Evolutionary conservation across 2,329 filamentous ascomycete genomes (phyloP).

Genomic region (Penicillium paneum): DNA sequence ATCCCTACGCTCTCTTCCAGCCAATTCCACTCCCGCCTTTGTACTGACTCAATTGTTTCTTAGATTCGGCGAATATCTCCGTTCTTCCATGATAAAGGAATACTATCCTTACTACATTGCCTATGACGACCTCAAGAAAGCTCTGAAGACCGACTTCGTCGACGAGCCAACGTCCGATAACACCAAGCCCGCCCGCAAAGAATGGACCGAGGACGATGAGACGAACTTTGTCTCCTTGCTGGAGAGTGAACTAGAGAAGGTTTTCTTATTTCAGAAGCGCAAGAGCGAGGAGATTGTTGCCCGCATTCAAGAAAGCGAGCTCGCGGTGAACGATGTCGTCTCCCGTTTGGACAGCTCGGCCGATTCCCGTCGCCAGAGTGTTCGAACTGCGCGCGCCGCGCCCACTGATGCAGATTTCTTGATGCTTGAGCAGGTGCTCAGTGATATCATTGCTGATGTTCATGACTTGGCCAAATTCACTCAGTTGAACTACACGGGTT

Average conservation of each 20-base stretch:
- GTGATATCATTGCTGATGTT: slow-evolving; percentile 97
- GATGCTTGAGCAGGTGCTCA: slow-evolving; percentile 87
- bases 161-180: slow-evolving; percentile 47
- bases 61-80: slow-evolving; percentile 93
- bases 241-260: slow-evolving; percentile 92
- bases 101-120: slow-evolving; percentile 98
- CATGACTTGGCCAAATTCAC: slow-evolving; percentile 98
- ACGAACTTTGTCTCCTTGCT: slow-evolving; percentile 80
- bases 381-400: slow-evolving; percentile 20
- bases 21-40: neutral
- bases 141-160: slow-evolving; percentile 72
- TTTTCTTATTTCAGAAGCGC: slow-evolving; percentile 94
- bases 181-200: slow-evolving; percentile 51
- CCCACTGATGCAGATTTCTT: slow-evolving; percentile 91
- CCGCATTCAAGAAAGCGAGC: slow-evolving; percentile 81
- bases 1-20: neutral
- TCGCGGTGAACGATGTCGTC: slow-evolving; percentile 86
- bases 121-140: slow-evolving; percentile 88
- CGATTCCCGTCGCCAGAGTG: slow-evolving; percentile 31
- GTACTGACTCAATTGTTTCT: slow-evolving; percentile 13
- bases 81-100: slow-evolving; percentile 91
- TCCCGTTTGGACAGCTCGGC: slow-evolving; percentile 63
- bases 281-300: slow-evolving; percentile 95
- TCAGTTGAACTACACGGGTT: slow-evolving; percentile 96
- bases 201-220: slow-evolving; percentile 92